Evolutionary conservation across 2,329 filamentous ascomycete genomes (phyloP).

Genomic region (Diaporthe helianthi): DNA sequence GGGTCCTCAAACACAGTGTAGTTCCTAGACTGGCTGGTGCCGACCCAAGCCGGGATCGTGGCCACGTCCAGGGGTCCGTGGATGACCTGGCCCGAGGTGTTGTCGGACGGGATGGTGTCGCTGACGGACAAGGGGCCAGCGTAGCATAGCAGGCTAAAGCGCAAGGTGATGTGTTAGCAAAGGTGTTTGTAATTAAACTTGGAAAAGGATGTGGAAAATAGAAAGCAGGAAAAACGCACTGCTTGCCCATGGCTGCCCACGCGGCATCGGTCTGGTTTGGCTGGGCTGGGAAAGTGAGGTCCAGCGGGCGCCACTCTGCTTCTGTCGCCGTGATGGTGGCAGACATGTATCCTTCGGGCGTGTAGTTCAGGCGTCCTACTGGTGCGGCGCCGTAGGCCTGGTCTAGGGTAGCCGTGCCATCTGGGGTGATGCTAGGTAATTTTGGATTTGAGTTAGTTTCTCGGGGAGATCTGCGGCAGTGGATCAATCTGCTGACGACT

Average conservation of each 20-base stretch:
- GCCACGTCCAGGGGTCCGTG: conserved; percentile 41
- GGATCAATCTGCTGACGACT: no score
- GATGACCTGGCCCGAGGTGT: conserved; percentile 38
- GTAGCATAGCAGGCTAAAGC: conserved; percentile 34
- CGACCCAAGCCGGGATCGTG: conserved; percentile 41
- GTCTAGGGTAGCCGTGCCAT: conserved; percentile 35
- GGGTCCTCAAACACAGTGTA: conserved; percentile 36
- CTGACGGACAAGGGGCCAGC: conserved; percentile 39
- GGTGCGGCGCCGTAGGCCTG: conserved; percentile 36
- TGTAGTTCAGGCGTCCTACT: conserved; percentile 41
- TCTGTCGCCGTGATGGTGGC: conserved; percentile 41
- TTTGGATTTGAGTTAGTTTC: background rate
- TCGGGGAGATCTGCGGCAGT: background rate
- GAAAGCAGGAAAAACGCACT: background rate
- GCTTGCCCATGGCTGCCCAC: conserved; percentile 40
- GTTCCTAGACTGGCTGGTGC: conserved; percentile 35
- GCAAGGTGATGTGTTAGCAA: background rate
- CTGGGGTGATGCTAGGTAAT: background rate
- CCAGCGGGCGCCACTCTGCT: conserved; percentile 38
- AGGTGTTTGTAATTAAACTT: background rate
- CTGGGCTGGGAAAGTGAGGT: conserved; percentile 37
- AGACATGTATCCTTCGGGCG: conserved; percentile 39
- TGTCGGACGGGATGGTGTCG: conserved; percentile 36
- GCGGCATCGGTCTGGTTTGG: conserved; percentile 39
- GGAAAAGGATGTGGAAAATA: fast-evolving